Base-by-base conservation (phyloP, 768 basidiomycete species). In the Sutorius australiensis region DNA sequence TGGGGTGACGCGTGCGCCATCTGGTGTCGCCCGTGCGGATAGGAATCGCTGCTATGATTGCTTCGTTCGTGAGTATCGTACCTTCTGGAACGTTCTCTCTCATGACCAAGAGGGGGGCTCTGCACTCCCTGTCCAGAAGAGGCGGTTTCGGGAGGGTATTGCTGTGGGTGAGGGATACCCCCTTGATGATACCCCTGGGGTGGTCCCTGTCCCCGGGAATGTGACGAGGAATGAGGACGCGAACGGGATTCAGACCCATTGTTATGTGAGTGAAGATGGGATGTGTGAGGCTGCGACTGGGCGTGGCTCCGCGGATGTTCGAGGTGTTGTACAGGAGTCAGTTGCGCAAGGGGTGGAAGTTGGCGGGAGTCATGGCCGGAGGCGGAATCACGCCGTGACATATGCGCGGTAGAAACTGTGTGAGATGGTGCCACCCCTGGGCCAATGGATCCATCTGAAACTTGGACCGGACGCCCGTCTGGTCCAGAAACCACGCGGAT, bases 161-260 rank as follows among this genome's bases (percentile, higher is more conserved):
- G 80, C 38, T 75, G 73, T 6, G 75, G 68, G 53, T 73, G 77
- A 52, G 69, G 61, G 38, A 73, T 64, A 41, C 73, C 75, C 9
- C 74, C 60, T 53, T 73, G 73, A 30, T 66, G 68, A 32, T 71
- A 69, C 17, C 58, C 62, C 40, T 63, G 68, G 17, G 65, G 61
- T 6, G 61, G 67, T 30, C 58, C 69, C 55, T 69, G 80, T 34
- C 76, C 72, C 30, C 78, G 80, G 24, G 81, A 77, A 57, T 77
- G 76, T 33, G 82, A 74, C 51, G 77, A 75, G 28, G 80, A 80
- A 51, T 76, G 75, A 32, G 80, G 79, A 61, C 76, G 72, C 31
- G 77, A 75, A 44, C 75, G 77, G 42, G 77, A 68, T 56, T 78
- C 72, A 41, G 76, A 70, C 16, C 75, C 67, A 33, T 68, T 69